Evolutionary conservation across 148 eudicot genomes (phyloP), one percentile per base, ranked within the genome.

Genomic region (Linanthus parryae): DNA sequence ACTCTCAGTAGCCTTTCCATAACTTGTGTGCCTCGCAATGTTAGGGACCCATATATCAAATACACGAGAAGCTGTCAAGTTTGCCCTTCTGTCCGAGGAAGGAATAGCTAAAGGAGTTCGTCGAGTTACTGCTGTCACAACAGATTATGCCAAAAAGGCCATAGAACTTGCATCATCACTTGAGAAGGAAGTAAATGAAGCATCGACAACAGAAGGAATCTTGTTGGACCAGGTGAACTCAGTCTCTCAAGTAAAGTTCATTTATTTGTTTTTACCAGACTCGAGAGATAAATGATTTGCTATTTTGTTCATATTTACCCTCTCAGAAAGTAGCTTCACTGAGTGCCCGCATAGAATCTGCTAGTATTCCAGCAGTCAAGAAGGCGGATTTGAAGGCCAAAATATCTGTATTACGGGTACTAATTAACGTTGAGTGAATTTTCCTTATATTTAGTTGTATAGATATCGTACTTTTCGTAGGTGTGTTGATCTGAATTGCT

Each of bases 21-120:
- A n/a, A 30, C 7, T 33, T 27, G 53, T 19, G 0, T 42, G 9
- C 34, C 24, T 14, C n/a, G n/a, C n/a, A 38, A 13, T 37, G 36
- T 47, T 63, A 92, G 99, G 99, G 59, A 92, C 99, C 31, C 99
- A 92, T 53, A 79, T 92, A 62, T 79, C 85, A 23, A 92, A 92
- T 61, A 92, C 99, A 38, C 66, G 78, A 60, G 99, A 92, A 59
- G 99, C 99, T 0, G 80, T 84, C 73, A 77, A 77, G 39, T 92
- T 92, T 75, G 94, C 91, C 25, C 94, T 92, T 22, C 57, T 92
- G 52, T 87, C 96, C 1, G 99, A 92, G 72, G 96, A 87, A 69
- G 94, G 91, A 34, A 88, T 87, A 71, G 96, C 94, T 49, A 92
- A 88, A 65, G 99, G 99, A 57, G 80, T 92, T 52, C 96, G 99